Conservation (phyloP, 106 monocot genomes). For the Dioscorea dumetorum region DNA sequence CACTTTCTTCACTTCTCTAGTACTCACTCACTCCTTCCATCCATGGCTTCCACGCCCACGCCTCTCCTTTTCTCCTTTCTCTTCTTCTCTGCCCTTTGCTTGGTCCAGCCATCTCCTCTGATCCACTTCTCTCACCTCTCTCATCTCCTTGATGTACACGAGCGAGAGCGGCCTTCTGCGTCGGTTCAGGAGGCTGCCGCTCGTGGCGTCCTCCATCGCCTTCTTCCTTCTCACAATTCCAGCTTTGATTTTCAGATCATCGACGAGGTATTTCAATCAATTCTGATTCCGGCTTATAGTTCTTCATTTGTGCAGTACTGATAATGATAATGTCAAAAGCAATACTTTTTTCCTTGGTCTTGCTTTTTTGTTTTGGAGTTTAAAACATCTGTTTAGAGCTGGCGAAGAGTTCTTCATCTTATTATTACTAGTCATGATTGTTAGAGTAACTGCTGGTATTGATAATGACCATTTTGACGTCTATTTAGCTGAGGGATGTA, state of each 20-base stretch:
- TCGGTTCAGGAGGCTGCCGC: conserved; percentile 6
- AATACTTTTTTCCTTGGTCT: no score
- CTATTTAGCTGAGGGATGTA: no score
- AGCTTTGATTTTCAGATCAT: conserved; percentile 10
- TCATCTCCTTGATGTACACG: conserved; percentile 4
- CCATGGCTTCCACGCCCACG: not conserved
- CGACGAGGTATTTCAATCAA: not conserved
- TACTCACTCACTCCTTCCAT: not conserved
- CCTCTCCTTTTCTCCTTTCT: not conserved
- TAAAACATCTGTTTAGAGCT: no score
- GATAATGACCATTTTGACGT: no score
- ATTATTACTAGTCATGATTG: no score
- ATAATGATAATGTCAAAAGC: no score
- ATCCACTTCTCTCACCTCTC: conserved; percentile 6
- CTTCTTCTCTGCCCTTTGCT: not conserved
- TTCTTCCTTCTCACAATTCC: conserved; percentile 6
- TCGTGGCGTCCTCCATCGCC: conserved; percentile 3
- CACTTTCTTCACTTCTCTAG: not conserved
- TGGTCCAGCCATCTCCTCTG: not conserved
- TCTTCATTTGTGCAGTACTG: no score
- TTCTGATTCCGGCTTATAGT: no score
- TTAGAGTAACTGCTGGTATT: no score
- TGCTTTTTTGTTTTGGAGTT: no score
- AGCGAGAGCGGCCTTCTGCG: conserved; percentile 4
- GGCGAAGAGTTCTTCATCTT: no score